Evolutionary conservation across 1,284 basidiomycete species (phyloP).

Genomic region (Cryptococcus floricola): DNA sequence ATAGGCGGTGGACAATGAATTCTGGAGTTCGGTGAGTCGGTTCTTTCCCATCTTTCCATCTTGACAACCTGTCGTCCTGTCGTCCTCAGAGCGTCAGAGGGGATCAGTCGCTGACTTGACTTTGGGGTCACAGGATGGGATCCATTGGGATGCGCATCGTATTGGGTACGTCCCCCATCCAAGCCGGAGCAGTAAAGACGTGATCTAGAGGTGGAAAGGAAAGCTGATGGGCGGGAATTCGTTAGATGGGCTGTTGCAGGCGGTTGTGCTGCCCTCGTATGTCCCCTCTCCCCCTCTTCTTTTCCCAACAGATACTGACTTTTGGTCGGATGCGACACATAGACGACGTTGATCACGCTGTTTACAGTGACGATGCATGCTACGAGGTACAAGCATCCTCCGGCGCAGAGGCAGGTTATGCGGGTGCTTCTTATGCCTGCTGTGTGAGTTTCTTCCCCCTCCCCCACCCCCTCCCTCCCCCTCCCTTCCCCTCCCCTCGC

Average conservation of each 20-base stretch:
- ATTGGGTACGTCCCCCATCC: conserved; percentile 20
- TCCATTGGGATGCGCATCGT: conserved; percentile 31
- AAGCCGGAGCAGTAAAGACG: no score
- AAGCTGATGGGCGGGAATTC: background rate
- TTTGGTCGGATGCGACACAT: background rate
- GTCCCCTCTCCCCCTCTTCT: background rate
- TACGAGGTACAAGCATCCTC: conserved; percentile 36
- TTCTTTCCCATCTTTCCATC: no score
- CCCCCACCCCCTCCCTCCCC: no score
- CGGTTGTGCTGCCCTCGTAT: conserved; percentile 28
- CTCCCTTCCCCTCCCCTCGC: no score
- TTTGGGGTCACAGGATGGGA: conserved; percentile 20
- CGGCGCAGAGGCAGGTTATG: conserved; percentile 43
- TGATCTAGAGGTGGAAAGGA: no score
- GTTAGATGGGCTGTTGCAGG: conserved; percentile 33
- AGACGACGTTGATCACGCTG: conserved; percentile 38
- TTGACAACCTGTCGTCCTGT: background rate
- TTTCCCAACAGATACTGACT: no score
- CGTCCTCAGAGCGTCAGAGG: no score
- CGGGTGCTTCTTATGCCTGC: conserved; percentile 47
- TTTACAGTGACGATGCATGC: conserved; percentile 38
- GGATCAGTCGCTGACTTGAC: background rate
- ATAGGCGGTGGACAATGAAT: conserved; percentile 12
- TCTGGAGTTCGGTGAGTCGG: conserved; percentile 13
- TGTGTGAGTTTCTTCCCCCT: conserved; percentile 15